Base-by-base conservation (phyloP, 1,139 yeast genomes). In the Geotrichum citri-aurantii region DNA sequence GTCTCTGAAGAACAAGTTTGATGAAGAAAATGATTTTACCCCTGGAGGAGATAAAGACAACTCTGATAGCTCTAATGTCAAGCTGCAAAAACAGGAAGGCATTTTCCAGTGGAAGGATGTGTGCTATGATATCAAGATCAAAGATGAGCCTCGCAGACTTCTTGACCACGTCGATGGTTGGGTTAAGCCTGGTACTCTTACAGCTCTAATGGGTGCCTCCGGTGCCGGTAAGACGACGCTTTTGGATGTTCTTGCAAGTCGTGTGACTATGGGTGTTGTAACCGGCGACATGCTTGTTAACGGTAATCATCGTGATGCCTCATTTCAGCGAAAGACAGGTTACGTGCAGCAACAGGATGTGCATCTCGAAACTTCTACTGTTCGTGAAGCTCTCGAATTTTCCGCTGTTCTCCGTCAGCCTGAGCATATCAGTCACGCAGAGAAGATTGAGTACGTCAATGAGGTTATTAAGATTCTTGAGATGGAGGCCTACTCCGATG, bases 181-280 rank as follows among this genome's bases (percentile, higher is more conserved):
- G 88, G 93, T 88, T 52, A 84, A 85, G 68, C 92, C 92, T 10
- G 86, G 87, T 63, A 83, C 86, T 12, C 74, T 86, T 64, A 86
- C 91, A 48, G 93, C 93, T 6, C 75, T 86, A 50, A 86, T 87
- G 95, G 95, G 95, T 64, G 87, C 92, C 21, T 85, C 95, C 24
- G 95, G 95, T 73, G 95, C 95, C 55, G 95, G 95, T 77, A 87
- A 87, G 69, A 88, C 95, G 17, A 87, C 95, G 0, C 69, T 83
- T 54, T 77, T 87, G 62, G 90, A 87, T 73, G 87, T 88, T 62
- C 77, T 87, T 64, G 89, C 93, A 31, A 85, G 84, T 65, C 83
- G 95, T 73, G 86, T 86, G 47, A 86, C 91, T 27, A 81, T 82
- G 78, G 95, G 95, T 74, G 85, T 84, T 53, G 85, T 87, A 52